Evolutionary conservation across 2,329 filamentous ascomycete species (phyloP), one percentile per base, ranked within the genome.

Genomic region (Arthroderma uncinatum): DNA sequence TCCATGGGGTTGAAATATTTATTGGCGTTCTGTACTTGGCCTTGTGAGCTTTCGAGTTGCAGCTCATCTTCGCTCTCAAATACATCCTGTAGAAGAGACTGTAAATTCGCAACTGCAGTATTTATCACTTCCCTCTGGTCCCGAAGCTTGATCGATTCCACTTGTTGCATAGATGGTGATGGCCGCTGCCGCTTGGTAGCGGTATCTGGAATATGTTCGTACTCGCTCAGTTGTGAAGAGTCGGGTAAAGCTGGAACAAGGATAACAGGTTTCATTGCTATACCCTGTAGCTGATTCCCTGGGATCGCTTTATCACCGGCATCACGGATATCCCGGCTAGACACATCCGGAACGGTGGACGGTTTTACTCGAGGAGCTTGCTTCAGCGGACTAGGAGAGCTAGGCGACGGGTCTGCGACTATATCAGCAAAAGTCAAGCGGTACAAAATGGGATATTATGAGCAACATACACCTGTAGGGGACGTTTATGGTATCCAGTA

Each of bases 61-160:
- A 78, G 77, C 67, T 82, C 80, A 64, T 90, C 84, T 66, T 95
- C 89, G 4, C 86, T 86, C 61, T 87, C 81, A 63, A 91, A 89
- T 14, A 95, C 79, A 23, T 84, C 82, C 55, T 82, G 77, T 2
- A 94, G 75, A 52, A 90, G 79, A 37, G 80, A 79, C 57, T 86
- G 81, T 10, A 98, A 74, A 56, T 84, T 83, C 55, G 84, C 75
- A 48, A 91, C 78, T 44, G 88, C 86, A 9, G 82, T 79, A 64
- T 95, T 85, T 3, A 86, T 87, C 65, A 90, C 84, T 64, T 94
- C 85, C 54, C 86, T 85, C 69, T 95, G 88, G 65, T 94, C 89
- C 58, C 66, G 72, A 1, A 89, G 75, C 42, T 82, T 82, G 47
- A 84, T 72, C 14, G 81, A 77, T 19, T 85, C 74, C 2, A 81